Evolutionary conservation across 2,329 filamentous ascomycete genomes (phyloP), one percentile per base, ranked within the genome.

Genomic region (Pyrenochaeta sp.): DNA sequence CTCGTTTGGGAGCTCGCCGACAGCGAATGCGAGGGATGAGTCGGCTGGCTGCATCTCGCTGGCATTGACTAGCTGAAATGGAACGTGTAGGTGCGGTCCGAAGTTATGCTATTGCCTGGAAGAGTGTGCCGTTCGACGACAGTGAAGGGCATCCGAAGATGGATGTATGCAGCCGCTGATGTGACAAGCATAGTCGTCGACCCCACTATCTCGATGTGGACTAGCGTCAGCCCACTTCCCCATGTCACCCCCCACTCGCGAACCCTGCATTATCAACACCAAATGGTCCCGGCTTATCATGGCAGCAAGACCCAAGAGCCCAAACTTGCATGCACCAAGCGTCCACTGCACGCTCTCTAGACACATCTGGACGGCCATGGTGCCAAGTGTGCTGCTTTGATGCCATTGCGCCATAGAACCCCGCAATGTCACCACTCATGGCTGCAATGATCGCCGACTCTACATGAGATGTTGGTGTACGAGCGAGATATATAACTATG

Each of bases 341-440:
- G 48, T 35, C 32, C 31, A 23, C 5, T 14, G 20, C 20, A 39
- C 10, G 18, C 17, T 14, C 2, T 23, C 4, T 20, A 36, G 20
- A 23, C 36, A 14, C 2, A 39, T 39, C 20, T 39, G 36, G 36
- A 39, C 42, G 36, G 1, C 7, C n/a, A 36, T 30, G 9, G 33
- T 17, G 46, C 50, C 47, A 46, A 56, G 47, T 18, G 14, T 27
- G 15, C 44, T 14, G 21, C 30, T 37, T 29, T 37, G 17, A 14
- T n/a, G 23, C 4, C 31, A 48, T 60, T 23, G 45, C 54, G 61
- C 60, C 49, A 64, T 63, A 17, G 9, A 29, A 58, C 59, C 61
- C 61, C 61, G 56, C 59, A 48, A 51, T 64, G 37, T 54, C 55
- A 49, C 40, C 49, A 60, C 47, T 7, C 7, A n/a, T 49, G 21